These are phyloP conservation scores for Onygenales sp. DNA, from an alignment of 2,329 filamentous ascomycete genomes.

Conservation along the genomic window DNA sequence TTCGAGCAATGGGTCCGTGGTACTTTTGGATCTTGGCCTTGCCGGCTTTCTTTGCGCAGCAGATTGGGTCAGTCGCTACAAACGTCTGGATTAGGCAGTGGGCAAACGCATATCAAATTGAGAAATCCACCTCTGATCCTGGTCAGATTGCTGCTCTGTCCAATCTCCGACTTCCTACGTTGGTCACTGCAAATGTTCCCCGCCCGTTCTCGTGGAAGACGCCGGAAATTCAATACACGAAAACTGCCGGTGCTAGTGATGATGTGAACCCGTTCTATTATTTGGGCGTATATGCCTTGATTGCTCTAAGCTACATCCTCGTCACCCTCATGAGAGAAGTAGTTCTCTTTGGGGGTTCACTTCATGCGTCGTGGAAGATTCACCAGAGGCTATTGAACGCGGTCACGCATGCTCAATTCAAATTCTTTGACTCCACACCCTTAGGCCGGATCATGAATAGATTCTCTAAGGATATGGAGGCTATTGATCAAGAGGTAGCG, in stretches of 20 bases:
- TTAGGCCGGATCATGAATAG: constrained; percentile 95
- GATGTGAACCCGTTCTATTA: constrained; percentile 78
- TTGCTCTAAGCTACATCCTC: constrained; percentile 68
- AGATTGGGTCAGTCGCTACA: constrained; percentile 75
- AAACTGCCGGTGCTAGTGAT: constrained; percentile 11
- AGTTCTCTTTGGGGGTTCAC: constrained; percentile 84
- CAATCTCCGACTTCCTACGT: constrained; percentile 27
- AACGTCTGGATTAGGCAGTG: constrained; percentile 93
- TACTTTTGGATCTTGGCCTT: constrained; percentile 81
- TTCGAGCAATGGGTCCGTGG: constrained; percentile 88
- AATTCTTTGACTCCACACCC: constrained; percentile 94
- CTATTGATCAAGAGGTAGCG: constrained; percentile 90
- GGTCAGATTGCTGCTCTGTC: constrained; percentile 33
- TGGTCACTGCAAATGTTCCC: constrained; percentile 27
- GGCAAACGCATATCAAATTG: constrained; percentile 74
- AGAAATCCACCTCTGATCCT: constrained; percentile 25
- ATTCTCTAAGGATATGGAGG: constrained; percentile 95
- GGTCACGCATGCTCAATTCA: constrained; percentile 84
- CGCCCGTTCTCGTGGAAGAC: constrained; percentile 22
- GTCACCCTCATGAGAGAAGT: constrained; percentile 74
- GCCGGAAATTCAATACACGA: constrained; percentile 18
- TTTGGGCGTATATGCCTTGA: constrained; percentile 67
- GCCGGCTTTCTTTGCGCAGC: constrained; percentile 69
- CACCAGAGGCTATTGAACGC: constrained; percentile 69
- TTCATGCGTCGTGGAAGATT: constrained; percentile 76